A percentile compares a stretch with the other conserved stretches of the same genome.
phyloP scores from a whole-genome alignment of 1,284 basidiomycete species.

The Sporisorium reilianum region DNA sequence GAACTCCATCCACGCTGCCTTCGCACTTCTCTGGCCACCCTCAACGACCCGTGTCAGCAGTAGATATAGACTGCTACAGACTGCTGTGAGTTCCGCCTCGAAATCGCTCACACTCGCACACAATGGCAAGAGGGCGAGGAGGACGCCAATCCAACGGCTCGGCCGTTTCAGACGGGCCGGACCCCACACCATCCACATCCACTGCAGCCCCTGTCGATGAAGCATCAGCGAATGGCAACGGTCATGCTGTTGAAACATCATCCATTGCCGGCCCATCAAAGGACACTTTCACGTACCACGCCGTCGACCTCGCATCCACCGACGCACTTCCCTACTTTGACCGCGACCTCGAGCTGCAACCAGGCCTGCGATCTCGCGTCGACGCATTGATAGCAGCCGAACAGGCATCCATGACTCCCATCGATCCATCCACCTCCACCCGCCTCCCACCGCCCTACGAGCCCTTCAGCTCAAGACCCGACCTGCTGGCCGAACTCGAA shows the following conservation, averaged over 20 bases:
- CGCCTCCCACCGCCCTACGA: conserved; percentile 80
- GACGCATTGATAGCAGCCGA: conserved; percentile 79
- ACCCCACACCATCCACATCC: conserved; percentile 16
- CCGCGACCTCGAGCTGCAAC: conserved; percentile 84
- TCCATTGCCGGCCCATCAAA: neutral
- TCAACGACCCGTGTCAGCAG: no score
- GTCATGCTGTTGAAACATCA: neutral
- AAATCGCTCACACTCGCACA: neutral
- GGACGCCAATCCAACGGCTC: conserved; percentile 30
- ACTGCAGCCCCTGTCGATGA: neutral
- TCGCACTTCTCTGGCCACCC: neutral
- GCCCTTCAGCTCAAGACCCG: conserved; percentile 71
- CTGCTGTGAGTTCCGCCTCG: no score
- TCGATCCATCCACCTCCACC: conserved; percentile 72
- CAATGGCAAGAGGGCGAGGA: conserved; percentile 24
- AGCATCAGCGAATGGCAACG: neutral
- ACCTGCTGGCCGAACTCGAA: conserved; percentile 56
- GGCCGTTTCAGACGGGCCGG: conserved; percentile 18
- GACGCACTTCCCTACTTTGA: conserved; percentile 96
- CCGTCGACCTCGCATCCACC: conserved; percentile 34
- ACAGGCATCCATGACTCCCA: conserved; percentile 72
- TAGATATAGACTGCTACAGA: no score
- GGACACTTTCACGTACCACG: conserved; percentile 28
- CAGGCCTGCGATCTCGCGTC: conserved; percentile 79
- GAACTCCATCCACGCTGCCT: neutral